Percentiles rank a stretch among this genome's conserved stretches.
These are phyloP conservation scores for Penicillium chermesinum DNA, from an alignment of 495 filamentous ascomycete species.

Conservation along the genomic window DNA sequence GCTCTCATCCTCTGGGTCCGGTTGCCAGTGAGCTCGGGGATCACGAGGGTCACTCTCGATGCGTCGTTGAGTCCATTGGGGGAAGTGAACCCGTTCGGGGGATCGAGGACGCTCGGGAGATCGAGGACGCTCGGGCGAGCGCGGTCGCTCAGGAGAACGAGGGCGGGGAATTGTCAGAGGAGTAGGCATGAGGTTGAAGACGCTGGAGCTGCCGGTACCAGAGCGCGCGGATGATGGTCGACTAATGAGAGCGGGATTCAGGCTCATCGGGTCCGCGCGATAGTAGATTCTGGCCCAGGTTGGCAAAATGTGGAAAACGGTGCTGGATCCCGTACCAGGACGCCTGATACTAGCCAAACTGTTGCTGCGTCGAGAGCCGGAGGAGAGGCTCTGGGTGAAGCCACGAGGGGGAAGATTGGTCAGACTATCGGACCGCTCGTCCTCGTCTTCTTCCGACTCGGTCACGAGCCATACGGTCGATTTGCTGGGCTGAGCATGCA, in stretches of 20 bases:
- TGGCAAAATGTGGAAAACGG: slow-evolving; percentile 51
- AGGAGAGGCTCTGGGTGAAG: slow-evolving; percentile 30
- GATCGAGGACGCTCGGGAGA: slow-evolving; percentile 2
- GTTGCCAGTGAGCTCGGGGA: slow-evolving; percentile 43
- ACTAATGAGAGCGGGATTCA: slow-evolving; percentile 27
- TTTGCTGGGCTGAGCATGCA: slow-evolving; percentile 3
- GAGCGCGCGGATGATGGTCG: slow-evolving; percentile 29
- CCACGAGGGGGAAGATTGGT: slow-evolving; percentile 36
- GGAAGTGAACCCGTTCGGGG: slow-evolving; percentile 4
- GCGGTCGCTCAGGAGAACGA: slow-evolving; percentile 18
- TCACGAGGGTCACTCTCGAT: slow-evolving; percentile 36
- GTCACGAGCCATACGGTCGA: slow-evolving; percentile 46
- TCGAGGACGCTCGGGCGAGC: slow-evolving; percentile 7
- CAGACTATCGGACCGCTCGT: slow-evolving; percentile 39
- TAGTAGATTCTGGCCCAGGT: slow-evolving; percentile 49
- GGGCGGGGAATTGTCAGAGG: slow-evolving; percentile 22
- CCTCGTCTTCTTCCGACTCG: slow-evolving; percentile 31
- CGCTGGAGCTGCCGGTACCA: slow-evolving; percentile 28
- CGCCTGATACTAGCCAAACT: slow-evolving; percentile 30
- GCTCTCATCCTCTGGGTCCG: slow-evolving; percentile 21
- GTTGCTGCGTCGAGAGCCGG: slow-evolving; percentile 36
- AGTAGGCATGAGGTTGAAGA: slow-evolving; percentile 28
- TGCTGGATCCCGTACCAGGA: slow-evolving; percentile 42
- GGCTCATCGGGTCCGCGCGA: slow-evolving; percentile 27
- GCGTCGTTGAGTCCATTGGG: slow-evolving; percentile 13